Base-by-base conservation (phyloP, 495 filamentous ascomycete genomes). In the Trichoderma parareesei region DNA sequence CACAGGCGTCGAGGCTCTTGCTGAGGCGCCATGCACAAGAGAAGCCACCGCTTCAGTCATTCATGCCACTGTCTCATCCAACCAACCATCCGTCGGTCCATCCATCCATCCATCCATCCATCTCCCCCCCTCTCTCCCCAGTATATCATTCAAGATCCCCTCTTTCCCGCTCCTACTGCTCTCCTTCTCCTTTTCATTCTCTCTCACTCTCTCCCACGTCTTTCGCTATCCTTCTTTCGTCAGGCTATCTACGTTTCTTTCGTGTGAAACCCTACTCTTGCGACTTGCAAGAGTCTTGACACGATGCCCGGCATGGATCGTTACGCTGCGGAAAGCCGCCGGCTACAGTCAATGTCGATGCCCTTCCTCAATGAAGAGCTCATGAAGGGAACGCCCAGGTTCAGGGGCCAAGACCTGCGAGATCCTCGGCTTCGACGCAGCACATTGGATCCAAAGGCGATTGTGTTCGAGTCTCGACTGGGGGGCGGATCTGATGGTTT, bases 401-500 rank as follows among this genome's bases (percentile, higher is more conserved):
- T 49, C n/a, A 18, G 46, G 46, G 46, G 18, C 16, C 16, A 8
- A 18, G 46, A 49, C n/a, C 9, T 49, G 4, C 27, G 20, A 4
- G 16, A 49, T 9, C 43, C 60, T 14, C 38, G 16, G 37, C 33
- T 59, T 63, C 53, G 61, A 16, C 42, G n/a, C 18, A 44, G 61
- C 38, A 4, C 41, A 40, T 46, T 63, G 5, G 61, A 63, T 33
- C 40, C 61, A 3, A 14, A 42, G n/a, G 27, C 61, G 10, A 44
- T 63, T 18, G 46, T 49, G 18, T 49, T 49, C 5, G 46, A 49
- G n/a, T 33, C 38, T 37, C 61, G 27, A 37, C 20, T 35, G 1
- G 61, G 61, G 46, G 41, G 61, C n/a, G 40, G 38, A 11, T n/a
- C 37, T 20, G 61, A 63, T 46, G 40, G 61, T 6, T 63, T n/a